Evolutionary conservation across 306 rosid species (phyloP).

Genomic region (Glycine latifolia): DNA sequence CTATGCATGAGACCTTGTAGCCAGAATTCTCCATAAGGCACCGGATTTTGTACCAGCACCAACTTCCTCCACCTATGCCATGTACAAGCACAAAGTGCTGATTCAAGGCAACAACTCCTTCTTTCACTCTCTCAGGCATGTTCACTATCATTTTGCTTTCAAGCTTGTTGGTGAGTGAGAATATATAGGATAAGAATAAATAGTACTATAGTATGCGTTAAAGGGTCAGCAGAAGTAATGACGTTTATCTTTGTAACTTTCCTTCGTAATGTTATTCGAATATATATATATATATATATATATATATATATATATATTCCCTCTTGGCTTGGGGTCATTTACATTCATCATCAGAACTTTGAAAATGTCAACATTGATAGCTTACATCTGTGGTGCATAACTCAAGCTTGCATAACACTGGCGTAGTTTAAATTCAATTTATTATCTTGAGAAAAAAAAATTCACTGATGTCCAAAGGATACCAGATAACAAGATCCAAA

Average conservation of each 20-base stretch:
- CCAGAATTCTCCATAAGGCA: constrained; percentile 95
- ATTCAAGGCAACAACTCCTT: constrained; percentile 41
- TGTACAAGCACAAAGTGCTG: constrained; percentile 92
- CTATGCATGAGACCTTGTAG: constrained; percentile 76
- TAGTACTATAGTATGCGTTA: constrained; percentile 22
- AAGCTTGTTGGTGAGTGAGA: background rate
- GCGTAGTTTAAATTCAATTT: constrained; percentile 2
- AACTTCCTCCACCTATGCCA: constrained; percentile 82
- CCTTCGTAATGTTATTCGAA: constrained; percentile 29
- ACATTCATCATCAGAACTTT: constrained; percentile 43
- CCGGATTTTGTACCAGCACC: constrained; percentile 98
- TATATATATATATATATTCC: background rate
- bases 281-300: background rate
- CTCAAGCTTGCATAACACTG: constrained; percentile 22
- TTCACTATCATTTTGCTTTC: constrained; percentile 42
- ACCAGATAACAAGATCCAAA: too few species aligned
- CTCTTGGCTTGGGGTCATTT: constrained; percentile 23
- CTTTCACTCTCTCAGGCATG: constrained; percentile 41
- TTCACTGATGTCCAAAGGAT: too few species aligned
- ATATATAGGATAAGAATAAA: constrained; percentile 37
- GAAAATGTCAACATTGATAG: constrained; percentile 36
- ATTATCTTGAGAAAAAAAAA: background rate
- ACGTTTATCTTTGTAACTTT: constrained; percentile 43
- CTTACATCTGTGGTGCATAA: constrained; percentile 14
- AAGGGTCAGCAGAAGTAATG: constrained; percentile 39